phyloP scores from a whole-genome alignment of 2,329 filamentous ascomycete species.

The Hortaea werneckii region DNA sequence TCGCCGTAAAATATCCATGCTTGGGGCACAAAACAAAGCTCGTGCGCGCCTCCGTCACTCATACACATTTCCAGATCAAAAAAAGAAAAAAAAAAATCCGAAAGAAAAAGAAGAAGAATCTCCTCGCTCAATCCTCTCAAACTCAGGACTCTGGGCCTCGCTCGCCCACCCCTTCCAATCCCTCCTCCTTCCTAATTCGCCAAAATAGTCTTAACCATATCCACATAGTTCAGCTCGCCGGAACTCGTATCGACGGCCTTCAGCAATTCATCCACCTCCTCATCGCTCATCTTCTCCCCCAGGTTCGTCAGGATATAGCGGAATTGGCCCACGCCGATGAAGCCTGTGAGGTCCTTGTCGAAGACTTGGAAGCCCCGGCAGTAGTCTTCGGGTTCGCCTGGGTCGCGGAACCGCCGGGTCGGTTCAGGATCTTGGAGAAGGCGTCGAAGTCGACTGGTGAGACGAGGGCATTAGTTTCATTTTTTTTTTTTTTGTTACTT shows the following conservation, averaged over 20 bases:
- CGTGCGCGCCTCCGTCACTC: no score
- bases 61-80: no score
- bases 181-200: slow-evolving; percentile 20
- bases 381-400: slow-evolving; percentile 95
- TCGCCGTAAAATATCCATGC: no score
- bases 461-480: neutral
- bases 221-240: slow-evolving; percentile 95
- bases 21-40: no score
- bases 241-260: slow-evolving; percentile 96
- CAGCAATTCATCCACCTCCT: slow-evolving; percentile 96
- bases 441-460: slow-evolving; percentile 86
- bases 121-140: no score
- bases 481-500: neutral
- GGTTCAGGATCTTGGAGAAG: slow-evolving; percentile 93
- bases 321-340: slow-evolving; percentile 94
- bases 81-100: no score
- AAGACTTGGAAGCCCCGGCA: slow-evolving; percentile 98
- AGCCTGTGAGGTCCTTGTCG: slow-evolving; percentile 97
- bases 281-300: slow-evolving; percentile 98
- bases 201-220: slow-evolving; percentile 32
- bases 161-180: no score
- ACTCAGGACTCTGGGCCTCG: no score
- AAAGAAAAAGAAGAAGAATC: no score
- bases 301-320: slow-evolving; percentile 95
- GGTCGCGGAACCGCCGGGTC: slow-evolving; percentile 93